phyloP scores from a whole-genome alignment of 176 grass and related monocot genomes.

The Ananas comosus region DNA sequence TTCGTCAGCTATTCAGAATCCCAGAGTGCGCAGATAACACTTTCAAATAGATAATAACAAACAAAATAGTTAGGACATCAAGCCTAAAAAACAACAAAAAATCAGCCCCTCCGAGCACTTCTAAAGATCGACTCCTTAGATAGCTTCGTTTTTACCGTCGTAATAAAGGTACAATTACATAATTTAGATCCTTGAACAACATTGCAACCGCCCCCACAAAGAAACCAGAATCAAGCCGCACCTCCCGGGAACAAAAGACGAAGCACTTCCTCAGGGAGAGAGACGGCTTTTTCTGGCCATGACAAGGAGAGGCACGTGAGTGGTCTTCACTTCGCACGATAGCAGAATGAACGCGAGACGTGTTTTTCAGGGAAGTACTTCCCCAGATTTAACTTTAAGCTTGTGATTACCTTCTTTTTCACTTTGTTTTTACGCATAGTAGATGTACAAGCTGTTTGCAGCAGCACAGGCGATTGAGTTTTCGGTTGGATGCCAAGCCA shows the following conservation, averaged over 20 bases:
- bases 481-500: slow-evolving; percentile 80
- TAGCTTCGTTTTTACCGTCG: slow-evolving; percentile 2
- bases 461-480: slow-evolving; percentile 88
- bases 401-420: slow-evolving; percentile 11
- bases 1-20: too few species aligned
- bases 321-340: slow-evolving; percentile 24
- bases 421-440: slow-evolving; percentile 51
- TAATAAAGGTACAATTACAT: slow-evolving; percentile 20
- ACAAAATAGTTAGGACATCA: too few species aligned
- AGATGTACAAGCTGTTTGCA: slow-evolving; percentile 96
- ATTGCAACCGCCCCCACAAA: slow-evolving; percentile 40
- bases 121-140: slow-evolving; percentile 17
- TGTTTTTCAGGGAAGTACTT: slow-evolving; percentile 31
- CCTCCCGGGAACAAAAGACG: slow-evolving; percentile 74
- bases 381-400: not conserved
- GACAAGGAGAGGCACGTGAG: slow-evolving; percentile 28
- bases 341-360: slow-evolving; percentile 37
- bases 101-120: slow-evolving; percentile 5
- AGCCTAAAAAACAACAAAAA: slow-evolving; percentile 13
- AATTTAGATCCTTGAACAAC: slow-evolving; percentile 43
- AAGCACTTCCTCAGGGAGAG: slow-evolving; percentile 87
- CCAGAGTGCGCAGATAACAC: too few species aligned
- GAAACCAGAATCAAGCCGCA: slow-evolving; percentile 48
- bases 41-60: too few species aligned
- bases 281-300: slow-evolving; percentile 59